A percentile compares a stretch with the other conserved stretches of the same genome.
Evolutionary conservation across 2,329 filamentous ascomycete genomes (phyloP).

Genomic region (Microsporum canis): DNA sequence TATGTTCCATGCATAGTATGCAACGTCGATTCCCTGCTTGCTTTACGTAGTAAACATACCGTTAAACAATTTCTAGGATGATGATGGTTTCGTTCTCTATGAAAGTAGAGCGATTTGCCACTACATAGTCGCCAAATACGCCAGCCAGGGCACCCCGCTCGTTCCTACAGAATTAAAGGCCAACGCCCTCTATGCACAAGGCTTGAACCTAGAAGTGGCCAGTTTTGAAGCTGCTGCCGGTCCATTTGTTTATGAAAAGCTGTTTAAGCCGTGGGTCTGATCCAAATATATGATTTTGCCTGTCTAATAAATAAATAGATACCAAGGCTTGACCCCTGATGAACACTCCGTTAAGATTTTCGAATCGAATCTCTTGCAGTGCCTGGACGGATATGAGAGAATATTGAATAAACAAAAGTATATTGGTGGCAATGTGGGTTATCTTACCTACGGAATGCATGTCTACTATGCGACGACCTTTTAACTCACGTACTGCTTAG

Average conservation of each 20-base stretch:
- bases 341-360: neutral
- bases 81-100: conserved; percentile 12
- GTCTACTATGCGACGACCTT: too few relatives aligned
- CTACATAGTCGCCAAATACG: conserved; percentile 12
- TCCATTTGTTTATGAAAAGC: conserved; percentile 6
- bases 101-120: conserved; percentile 11
- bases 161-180: conserved; percentile 10
- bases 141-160: conserved; percentile 7
- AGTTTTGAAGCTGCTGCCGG: conserved; percentile 7
- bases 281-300: neutral
- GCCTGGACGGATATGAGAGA: conserved; percentile 11
- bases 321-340: conserved; percentile 2
- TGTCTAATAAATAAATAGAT: neutral
- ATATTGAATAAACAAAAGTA: conserved; percentile 13
- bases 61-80: conserved; percentile 8
- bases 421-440: conserved; percentile 10
- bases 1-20: conserved; percentile 11
- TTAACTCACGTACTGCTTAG: conserved; percentile 3
- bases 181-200: conserved; percentile 7
- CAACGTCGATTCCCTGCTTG: neutral
- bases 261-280: conserved; percentile 8
- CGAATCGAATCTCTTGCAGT: conserved; percentile 4
- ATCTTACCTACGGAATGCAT: neutral
- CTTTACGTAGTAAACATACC: neutral
- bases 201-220: conserved; percentile 3